These are phyloP conservation scores for Globisporangium echinulatum DNA, from an alignment of 352 stramenopile species.

Conservation along the genomic window DNA sequence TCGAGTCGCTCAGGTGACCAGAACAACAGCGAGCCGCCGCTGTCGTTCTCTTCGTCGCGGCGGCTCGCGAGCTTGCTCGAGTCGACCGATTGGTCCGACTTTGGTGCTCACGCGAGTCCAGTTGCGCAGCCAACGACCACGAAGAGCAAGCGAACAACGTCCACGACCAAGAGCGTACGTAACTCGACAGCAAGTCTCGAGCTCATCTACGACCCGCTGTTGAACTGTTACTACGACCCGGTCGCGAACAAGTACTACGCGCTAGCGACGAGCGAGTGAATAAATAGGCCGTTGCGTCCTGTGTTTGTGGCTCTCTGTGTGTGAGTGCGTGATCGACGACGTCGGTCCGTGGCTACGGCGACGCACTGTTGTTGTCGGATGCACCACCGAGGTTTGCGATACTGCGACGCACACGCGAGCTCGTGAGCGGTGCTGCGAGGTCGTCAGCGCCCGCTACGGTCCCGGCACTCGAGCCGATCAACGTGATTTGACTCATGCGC, in stretches of 20 bases:
- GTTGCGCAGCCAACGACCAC: not conserved
- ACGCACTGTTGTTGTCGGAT: constrained; percentile 4
- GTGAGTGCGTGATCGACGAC: not conserved
- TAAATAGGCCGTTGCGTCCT: constrained; percentile 23
- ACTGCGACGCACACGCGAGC: constrained; percentile 8
- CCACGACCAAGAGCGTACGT: not conserved
- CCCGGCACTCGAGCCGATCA: not conserved
- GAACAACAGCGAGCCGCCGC: not conserved
- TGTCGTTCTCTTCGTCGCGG: constrained; percentile 29
- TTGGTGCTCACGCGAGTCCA: not conserved
- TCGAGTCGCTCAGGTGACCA: not conserved
- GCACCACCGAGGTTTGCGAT: constrained; percentile 8
- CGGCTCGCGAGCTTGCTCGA: constrained; percentile 56
- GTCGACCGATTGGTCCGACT: constrained; percentile 54
- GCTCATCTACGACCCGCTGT: constrained; percentile 76
- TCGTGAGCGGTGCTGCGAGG: not conserved
- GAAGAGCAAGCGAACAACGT: not conserved
- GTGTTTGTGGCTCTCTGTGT: constrained; percentile 1
- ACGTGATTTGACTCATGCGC: constrained; percentile 22
- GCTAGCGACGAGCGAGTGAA: constrained; percentile 20
- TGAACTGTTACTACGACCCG: constrained; percentile 82
- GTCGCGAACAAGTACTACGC: constrained; percentile 83
- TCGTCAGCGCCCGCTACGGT: not conserved
- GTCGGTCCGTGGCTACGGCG: not conserved
- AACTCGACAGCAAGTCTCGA: constrained; percentile 30